Base-by-base conservation (phyloP, 2,329 filamentous ascomycete species). In the Talaromyces islandicus region DNA sequence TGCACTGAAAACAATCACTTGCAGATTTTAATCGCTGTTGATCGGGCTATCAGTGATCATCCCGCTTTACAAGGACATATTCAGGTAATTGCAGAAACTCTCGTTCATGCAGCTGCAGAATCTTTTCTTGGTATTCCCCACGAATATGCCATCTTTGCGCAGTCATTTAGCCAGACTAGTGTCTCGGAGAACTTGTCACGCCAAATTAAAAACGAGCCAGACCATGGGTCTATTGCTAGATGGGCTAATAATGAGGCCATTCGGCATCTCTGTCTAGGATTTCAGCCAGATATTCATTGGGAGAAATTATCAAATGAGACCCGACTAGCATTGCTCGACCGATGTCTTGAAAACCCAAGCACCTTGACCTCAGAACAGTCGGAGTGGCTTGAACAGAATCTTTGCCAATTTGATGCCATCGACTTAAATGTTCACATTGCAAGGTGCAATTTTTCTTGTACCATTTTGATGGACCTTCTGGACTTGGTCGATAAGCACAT, bases 231-330 rank as follows among this genome's bases (percentile, higher is more conserved):
- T 4, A 76, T 78, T 46, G 74, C 70, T 60, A 60, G 71, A 60
- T 75, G 71, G 73, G 72, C 75, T 46, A 77, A 76, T 56, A 77
- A 72, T 65, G 77, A 81, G n/a, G 67, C 81, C 1, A 68, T 84
- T 14, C 72, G 74, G 19, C 75, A 78, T 58, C 68, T 81, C 4
- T 81, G 79, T 54, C 68, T 84, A 25, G 80, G 80, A 0, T 75
- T 81, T 30, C 75, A 83, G 46, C 75, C 74, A 54, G 80, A 84
- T 57, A 75, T 73, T 10, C 73, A 81, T 30, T 84, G 82, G 82
- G 81, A 84, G 41, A 70, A 66, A 25, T 68, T 84, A 11, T 79
- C 81, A 3, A 66, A 73, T 17, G 71, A 76, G 7, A 75, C 83
- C 58, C 74, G 82, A 51, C 68, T 70, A n/a, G 66, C 79, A 7